Evolutionary conservation across 306 rosid species (phyloP).

Genomic region (Abrus pulchellus): DNA sequence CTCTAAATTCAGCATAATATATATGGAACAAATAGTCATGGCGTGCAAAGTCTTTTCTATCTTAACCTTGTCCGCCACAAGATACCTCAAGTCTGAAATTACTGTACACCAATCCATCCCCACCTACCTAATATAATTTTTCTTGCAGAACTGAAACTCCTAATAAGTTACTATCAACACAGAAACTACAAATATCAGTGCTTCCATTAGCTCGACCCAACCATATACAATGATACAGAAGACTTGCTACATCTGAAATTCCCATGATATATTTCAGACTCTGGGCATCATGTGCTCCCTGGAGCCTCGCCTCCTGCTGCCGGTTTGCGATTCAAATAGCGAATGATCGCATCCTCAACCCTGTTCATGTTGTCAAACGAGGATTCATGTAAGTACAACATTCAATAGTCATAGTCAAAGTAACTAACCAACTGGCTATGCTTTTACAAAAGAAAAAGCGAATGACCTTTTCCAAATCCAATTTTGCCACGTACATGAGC

Average conservation of each 20-base stretch:
- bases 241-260: constrained; percentile 15
- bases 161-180: constrained; percentile 44
- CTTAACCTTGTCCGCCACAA: not conserved
- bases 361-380: constrained; percentile 9
- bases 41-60: not conserved
- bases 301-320: constrained; percentile 5
- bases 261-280: not conserved
- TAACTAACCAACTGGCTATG: not conserved
- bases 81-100: constrained; percentile 4
- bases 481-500: not conserved
- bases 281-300: constrained; percentile 6
- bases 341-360: constrained; percentile 31
- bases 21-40: not conserved
- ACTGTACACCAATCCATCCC: not conserved
- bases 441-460: not conserved
- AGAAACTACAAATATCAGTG: constrained; percentile 38
- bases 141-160: constrained; percentile 1
- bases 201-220: constrained; percentile 21
- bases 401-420: not conserved
- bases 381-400: not conserved
- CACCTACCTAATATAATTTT: too few relatives aligned
- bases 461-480: not conserved
- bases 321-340: constrained; percentile 30
- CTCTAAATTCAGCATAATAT: not conserved
- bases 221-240: constrained; percentile 30